Conservation (phyloP, 306 rosid species). For the Cucumis hystrix region DNA sequence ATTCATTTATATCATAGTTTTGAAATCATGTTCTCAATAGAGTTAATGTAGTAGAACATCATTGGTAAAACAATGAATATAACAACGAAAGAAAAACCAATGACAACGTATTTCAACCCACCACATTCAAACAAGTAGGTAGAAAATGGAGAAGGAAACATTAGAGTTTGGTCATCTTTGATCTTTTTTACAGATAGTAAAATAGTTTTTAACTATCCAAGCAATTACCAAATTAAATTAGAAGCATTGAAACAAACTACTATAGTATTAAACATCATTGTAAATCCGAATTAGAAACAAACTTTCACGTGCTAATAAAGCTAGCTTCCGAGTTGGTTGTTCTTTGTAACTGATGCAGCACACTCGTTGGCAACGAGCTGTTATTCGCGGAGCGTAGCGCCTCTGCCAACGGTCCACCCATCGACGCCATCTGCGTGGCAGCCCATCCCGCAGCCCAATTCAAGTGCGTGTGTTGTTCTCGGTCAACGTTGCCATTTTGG, state of each 20-base stretch:
- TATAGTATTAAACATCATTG: neutral
- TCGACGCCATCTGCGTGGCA: slow-evolving; percentile 50
- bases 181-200: neutral
- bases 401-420: slow-evolving; percentile 98
- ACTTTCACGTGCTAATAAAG: slow-evolving; percentile 34
- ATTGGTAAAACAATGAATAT: neutral
- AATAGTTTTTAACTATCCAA: neutral
- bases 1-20: neutral
- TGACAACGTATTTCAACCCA: neutral
- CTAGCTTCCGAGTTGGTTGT: slow-evolving; percentile 37
- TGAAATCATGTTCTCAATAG: too few relatives aligned
- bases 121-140: neutral
- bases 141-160: neutral
- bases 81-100: neutral
- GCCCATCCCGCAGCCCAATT: slow-evolving; percentile 72
- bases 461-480: slow-evolving; percentile 37
- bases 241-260: neutral
- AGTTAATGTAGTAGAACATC: neutral
- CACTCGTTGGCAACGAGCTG: slow-evolving; percentile 74
- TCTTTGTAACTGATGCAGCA: slow-evolving; percentile 63
- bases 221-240: neutral
- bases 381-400: slow-evolving; percentile 70
- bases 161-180: neutral
- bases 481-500: slow-evolving; percentile 20
- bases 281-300: neutral